Conservation (phyloP, 2,329 filamentous ascomycete genomes). For the Phialophora tarda region DNA sequence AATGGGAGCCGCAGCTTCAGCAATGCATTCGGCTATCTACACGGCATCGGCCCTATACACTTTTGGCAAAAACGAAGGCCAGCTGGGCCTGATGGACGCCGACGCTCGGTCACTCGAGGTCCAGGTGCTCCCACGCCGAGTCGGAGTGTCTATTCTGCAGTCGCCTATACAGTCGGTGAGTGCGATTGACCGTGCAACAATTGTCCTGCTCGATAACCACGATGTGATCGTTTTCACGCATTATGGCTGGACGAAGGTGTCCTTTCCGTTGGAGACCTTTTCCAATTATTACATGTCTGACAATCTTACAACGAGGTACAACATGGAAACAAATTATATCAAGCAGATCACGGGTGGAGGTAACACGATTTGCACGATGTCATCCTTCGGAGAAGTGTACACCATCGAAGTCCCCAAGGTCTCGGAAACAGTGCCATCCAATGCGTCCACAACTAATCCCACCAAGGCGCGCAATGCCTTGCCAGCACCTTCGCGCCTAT, state of each 20-base stretch:
- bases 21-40: conserved; percentile 88
- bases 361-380: conserved; percentile 89
- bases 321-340: conserved; percentile 70
- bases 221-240: conserved; percentile 95
- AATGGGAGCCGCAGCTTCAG: conserved; percentile 82
- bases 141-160: conserved; percentile 81
- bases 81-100: conserved; percentile 91
- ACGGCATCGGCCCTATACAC: conserved; percentile 82
- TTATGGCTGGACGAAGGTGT: conserved; percentile 90
- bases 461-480: conserved; percentile 85
- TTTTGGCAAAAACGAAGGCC: conserved; percentile 94
- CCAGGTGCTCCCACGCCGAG: conserved; percentile 81
- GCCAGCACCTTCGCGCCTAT: conserved; percentile 78
- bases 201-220: conserved; percentile 81
- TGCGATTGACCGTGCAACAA: conserved; percentile 88
- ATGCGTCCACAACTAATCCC: conserved; percentile 86
- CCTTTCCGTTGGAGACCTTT: conserved; percentile 78
- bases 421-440: conserved; percentile 63
- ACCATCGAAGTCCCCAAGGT: conserved; percentile 77
- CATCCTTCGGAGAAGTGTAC: conserved; percentile 83
- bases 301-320: conserved; percentile 69
- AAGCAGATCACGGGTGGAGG: conserved; percentile 80
- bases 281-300: conserved; percentile 69
- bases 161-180: conserved; percentile 76
- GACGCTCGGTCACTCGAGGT: conserved; percentile 87